Conservation (phyloP, 345 rosid genomes). For the Mallotus nudiflorus region DNA sequence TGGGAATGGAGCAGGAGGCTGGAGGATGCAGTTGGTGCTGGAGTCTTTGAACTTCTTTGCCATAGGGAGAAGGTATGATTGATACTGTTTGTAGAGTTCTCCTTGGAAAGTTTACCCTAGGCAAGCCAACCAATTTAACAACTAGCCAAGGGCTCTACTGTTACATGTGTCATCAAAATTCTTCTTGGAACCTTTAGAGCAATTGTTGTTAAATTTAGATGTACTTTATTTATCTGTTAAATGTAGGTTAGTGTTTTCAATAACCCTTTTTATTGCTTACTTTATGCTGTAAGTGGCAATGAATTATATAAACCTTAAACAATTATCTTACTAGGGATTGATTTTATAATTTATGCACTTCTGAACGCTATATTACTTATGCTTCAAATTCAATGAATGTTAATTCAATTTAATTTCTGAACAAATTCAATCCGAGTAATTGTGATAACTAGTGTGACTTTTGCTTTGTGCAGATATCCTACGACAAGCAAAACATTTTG, state of each 20-base stretch:
- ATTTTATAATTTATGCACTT: not conserved
- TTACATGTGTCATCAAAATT: not conserved
- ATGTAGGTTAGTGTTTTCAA: not conserved
- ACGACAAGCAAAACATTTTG: too few relatives aligned
- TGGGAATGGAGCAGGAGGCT: slow-evolving; percentile 50
- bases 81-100: slow-evolving; percentile 1
- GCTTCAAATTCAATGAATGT: not conserved
- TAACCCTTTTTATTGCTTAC: not conserved
- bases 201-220: not conserved
- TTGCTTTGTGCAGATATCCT: not conserved
- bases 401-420: not conserved
- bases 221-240: not conserved
- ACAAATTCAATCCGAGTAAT: not conserved
- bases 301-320: not conserved
- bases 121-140: not conserved
- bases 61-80: slow-evolving; percentile 74
- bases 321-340: not conserved
- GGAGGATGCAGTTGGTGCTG: slow-evolving; percentile 95
- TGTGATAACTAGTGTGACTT: too few relatives aligned
- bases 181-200: not conserved
- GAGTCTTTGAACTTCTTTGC: slow-evolving; percentile 89
- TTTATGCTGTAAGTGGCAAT: not conserved
- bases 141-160: not conserved
- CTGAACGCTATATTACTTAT: not conserved
- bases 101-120: too few relatives aligned